Evolutionary conservation across 2,329 filamentous ascomycete genomes (phyloP), one percentile per base, ranked within the genome.

Genomic region (Penicillium sp.): DNA sequence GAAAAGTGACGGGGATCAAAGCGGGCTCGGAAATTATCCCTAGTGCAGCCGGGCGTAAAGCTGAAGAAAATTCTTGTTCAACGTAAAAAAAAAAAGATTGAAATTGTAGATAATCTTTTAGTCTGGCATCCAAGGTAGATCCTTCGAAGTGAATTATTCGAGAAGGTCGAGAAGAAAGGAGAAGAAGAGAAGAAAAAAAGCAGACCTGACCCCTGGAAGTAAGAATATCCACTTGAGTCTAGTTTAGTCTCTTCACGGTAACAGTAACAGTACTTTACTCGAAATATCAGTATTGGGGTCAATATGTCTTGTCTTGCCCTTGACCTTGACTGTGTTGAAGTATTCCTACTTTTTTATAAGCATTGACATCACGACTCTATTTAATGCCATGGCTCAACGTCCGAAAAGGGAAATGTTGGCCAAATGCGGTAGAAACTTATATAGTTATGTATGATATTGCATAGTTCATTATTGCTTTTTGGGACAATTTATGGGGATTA

Each of bases 161-260:
- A 33, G 44, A 34, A 47, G n/a, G 31, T 29, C 34, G 23, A 53
- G 43, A 60, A 53, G 47, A 38, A 59, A 29, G 56, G 55, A 23
- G 15, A 19, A n/a, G 21, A 52, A 49, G 47, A 51, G 52, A 47
- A 50, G 50, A 54, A 56, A 39, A 39, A 50, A 39, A 50, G 23
- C 15, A 34, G 61, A 49, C 34, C 50, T 41, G 29, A 52, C 64
- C 64, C 65, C 64, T 66, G 64, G 64, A 65, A 64, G 62, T 63
- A 57, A 57, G 57, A 64, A 58, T 63, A 60, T 61, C 65, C 65
- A 67, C 65, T 65, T 29, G 55, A 66, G 59, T 61, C 58, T 56
- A 64, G 60, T 54, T 51, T 55, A 54, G 52, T 59, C 50, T 55
- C 58, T 61, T 59, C 63, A 61, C 62, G 59, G 62, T 47, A 65